phyloP scores from a whole-genome alignment of 73 alveolate genomes.

The Tetrahymena thermophila region DNA sequence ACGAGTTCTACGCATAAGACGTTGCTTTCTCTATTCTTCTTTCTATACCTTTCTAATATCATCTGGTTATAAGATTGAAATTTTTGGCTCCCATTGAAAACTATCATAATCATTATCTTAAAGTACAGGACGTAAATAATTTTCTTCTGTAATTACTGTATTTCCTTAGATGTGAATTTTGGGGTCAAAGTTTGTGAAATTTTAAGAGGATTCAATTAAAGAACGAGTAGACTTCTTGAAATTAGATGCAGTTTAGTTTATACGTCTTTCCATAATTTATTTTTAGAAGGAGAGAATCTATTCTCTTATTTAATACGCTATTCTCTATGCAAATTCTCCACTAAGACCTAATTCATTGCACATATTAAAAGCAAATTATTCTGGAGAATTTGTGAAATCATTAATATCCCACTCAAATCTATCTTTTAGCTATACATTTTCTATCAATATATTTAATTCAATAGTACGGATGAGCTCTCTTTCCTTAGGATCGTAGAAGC shows the following conservation, averaged over 20 bases:
- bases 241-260: not conserved
- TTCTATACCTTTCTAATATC: not conserved
- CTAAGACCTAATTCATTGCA: not conserved
- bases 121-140: not conserved
- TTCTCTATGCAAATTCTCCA: not conserved
- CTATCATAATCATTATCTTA: not conserved
- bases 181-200: not conserved
- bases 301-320: not conserved
- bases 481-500: not conserved
- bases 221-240: not conserved
- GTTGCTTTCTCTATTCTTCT: not conserved
- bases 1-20: conserved; percentile 2
- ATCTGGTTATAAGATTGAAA: not conserved
- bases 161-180: not conserved
- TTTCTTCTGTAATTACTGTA: not conserved
- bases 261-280: not conserved
- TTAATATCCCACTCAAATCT: not conserved
- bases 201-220: not conserved
- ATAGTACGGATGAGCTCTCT: not conserved
- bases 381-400: not conserved
- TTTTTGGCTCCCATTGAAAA: not conserved
- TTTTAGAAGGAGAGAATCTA: not conserved
- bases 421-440: not conserved
- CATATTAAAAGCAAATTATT: not conserved
- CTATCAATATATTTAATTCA: not conserved